Evolutionary conservation across 768 basidiomycete species (phyloP), one percentile per base, ranked within the genome.

Genomic region (Boletus insuetus): DNA sequence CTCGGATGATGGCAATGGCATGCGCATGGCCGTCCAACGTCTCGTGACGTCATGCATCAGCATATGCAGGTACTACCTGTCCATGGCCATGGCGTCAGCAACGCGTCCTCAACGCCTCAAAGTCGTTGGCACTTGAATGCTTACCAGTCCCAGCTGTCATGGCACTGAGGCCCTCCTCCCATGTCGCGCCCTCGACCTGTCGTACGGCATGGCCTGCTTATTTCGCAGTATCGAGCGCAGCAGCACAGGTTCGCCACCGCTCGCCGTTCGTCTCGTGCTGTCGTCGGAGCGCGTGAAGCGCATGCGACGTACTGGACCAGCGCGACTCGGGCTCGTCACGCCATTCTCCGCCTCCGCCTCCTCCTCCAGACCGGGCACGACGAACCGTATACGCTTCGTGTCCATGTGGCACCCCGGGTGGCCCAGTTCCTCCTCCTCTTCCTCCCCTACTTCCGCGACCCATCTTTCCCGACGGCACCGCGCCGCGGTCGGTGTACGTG

Each of bases 151-250:
- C 19, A 17, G 32, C 12, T 19, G 4, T 58, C 44, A 56, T 6
- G 56, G 59, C 29, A 51, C n/a, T 12, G 58, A 47, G 2, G 38
- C 58, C 47, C 58, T 44, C n/a, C 53, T 20, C 13, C 8, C 42
- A 3, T 31, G 42, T 19, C 32, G 32, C 7, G 12, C 41, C 13
- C 20, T 12, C 13, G 12, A 16, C 39, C 53, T 56, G 34, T 57
- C 54, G 49, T 61, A 62, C 7, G 60, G 61, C 29, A 39, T 24
- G 1, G 51, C 26, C 5, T 51, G 46, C 41, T 39, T 62, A 37
- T 58, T 62, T 13, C 61, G 60, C 19, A 62, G 51, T 43, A 58
- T 58, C 9, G 61, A 62, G 17, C 60, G 55, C 14, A 62, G 22
- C 16, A 52, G 52, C 1, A 49, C 61, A 31, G 42, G 4, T 6